Evolutionary conservation across 805 yeast genomes (phyloP), one percentile per base, ranked within the genome.

Genomic region (Cyberlindnera petersonii): DNA sequence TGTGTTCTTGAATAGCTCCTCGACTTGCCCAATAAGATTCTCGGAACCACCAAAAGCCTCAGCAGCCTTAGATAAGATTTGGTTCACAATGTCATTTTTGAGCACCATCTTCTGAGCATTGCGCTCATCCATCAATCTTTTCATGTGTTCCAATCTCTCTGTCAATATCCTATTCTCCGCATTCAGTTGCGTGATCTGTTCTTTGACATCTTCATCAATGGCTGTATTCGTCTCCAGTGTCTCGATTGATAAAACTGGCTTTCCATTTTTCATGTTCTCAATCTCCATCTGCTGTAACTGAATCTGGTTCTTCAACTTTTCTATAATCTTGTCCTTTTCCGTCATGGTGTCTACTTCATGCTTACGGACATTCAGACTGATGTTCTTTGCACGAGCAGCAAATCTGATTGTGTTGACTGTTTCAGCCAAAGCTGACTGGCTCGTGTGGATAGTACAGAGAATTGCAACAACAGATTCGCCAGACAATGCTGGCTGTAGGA

Each of bases 381-480:
- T 79, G 58, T 91, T 87, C 54, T 88, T 89, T 2, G 98, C 97
- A 44, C 96, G 69, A 0, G 95, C 85, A 0, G 96, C 98, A 65
- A 93, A 93, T 37, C 98, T 65, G 19, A 93, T 67, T 0, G 98
- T 89, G 57, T 86, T 87, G 27, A 80, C 67, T 0, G 97, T 86
- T 58, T 91, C 98, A 0, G 85, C 71, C n/a, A 74, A 63, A 1
- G 79, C 71, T 17, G 70, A 70, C 16, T 63, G 61, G 3, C 83
- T 77, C 31, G 84, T 63, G 52, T 86, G 89, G 14, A 91, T 79
- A 0, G 98, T 91, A 59, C 98, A 93, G 19, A 91, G 69, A 5
- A 93, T 82, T 36, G 86, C 77, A 13, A 91, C 88, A 24, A 88
- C 69, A 2, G 96, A 80, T 23, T 81, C 75, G 1, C 98, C 98